Conservation (phyloP, 106 monocot species). For the Vanilla planifolia region DNA sequence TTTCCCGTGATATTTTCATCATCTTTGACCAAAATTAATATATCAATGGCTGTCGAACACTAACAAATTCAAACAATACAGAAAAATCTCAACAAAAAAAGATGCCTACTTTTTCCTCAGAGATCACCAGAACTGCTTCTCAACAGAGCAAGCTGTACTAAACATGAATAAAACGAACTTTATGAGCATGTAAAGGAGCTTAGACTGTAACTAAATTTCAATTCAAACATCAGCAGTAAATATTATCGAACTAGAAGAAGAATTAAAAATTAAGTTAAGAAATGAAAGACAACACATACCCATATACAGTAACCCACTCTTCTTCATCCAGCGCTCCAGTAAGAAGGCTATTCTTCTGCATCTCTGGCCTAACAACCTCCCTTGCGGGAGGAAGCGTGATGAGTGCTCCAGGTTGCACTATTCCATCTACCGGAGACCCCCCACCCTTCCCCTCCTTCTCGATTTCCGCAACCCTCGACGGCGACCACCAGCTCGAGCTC, state of each 20-base stretch:
- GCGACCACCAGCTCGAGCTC: slow-evolving; percentile 48
- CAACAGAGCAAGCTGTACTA: no score
- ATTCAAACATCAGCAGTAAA: background rate
- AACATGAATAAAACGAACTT: no score
- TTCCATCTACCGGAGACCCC: slow-evolving; percentile 73
- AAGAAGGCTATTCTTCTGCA: slow-evolving; percentile 26
- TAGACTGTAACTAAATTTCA: background rate
- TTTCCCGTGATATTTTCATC: no score
- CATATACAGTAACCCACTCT: slow-evolving; percentile 96
- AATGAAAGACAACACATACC: slow-evolving; percentile 26
- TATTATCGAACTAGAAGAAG: no score
- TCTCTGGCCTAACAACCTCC: slow-evolving; percentile 79
- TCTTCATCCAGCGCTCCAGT: slow-evolving; percentile 56
- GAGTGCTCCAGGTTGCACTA: slow-evolving; percentile 37
- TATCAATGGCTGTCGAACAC: no score
- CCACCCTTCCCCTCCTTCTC: slow-evolving; percentile 26
- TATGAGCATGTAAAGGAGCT: no score
- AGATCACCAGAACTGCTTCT: no score
- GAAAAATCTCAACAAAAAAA: no score
- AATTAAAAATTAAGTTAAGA: no score
- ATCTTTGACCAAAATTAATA: no score
- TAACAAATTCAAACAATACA: no score
- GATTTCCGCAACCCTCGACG: slow-evolving; percentile 14
- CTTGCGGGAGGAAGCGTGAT: slow-evolving; percentile 59
- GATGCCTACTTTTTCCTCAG: no score